A percentile compares a stretch with the other conserved stretches of the same genome.
phyloP scores from a whole-genome alignment of 1,284 basidiomycete species.

The Lentinula novae-zelandiae region DNA sequence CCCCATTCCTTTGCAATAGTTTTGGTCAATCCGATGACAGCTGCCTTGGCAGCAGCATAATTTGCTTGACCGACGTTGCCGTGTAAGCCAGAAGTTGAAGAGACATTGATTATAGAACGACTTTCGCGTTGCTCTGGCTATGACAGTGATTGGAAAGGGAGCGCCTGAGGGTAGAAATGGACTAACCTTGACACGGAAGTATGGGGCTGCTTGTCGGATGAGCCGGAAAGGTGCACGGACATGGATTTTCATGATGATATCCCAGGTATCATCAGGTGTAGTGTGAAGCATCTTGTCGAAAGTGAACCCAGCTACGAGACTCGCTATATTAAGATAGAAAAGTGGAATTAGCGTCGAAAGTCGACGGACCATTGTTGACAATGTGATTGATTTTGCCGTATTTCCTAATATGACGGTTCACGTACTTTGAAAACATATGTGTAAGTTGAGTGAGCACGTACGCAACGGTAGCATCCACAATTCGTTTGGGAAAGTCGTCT shows the following conservation, averaged over 20 bases:
- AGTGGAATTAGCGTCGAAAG: neutral
- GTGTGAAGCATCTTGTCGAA: constrained; percentile 89
- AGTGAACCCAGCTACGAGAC: constrained; percentile 70
- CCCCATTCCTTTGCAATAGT: constrained; percentile 90
- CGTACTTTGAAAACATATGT: neutral
- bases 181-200: constrained; percentile 76
- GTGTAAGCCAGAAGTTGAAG: constrained; percentile 74
- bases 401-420: constrained; percentile 39
- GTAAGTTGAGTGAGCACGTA: constrained; percentile 31
- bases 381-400: constrained; percentile 86
- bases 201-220: constrained; percentile 79
- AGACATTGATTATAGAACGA: constrained; percentile 75
- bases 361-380: constrained; percentile 71
- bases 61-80: constrained; percentile 85
- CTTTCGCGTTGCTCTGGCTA: constrained; percentile 56
- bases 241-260: constrained; percentile 81
- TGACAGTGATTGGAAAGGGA: neutral
- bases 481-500: constrained; percentile 78
- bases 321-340: neutral
- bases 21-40: constrained; percentile 76
- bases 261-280: constrained; percentile 78
- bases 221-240: constrained; percentile 83
- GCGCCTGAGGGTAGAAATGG: neutral
- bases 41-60: constrained; percentile 78
- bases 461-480: constrained; percentile 76